Percentiles rank a stretch among this genome's conserved stretches.
These are phyloP conservation scores for Glycine tomentella DNA, from an alignment of 306 rosid species.

Conservation along the genomic window DNA sequence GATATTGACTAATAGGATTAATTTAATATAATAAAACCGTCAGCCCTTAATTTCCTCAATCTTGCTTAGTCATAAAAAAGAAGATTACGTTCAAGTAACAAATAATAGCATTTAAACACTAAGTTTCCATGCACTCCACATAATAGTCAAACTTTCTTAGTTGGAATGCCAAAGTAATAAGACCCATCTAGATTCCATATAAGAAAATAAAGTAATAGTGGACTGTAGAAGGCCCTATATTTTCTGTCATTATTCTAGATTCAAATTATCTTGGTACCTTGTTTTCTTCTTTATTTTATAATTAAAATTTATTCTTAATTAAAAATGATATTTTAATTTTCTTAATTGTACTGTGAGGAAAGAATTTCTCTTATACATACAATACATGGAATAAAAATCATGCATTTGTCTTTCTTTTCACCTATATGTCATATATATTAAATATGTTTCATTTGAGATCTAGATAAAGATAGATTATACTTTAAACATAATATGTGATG, in stretches of 20 bases:
- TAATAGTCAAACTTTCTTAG: conserved; percentile 43
- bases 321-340: no score
- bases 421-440: no score
- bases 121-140: neutral
- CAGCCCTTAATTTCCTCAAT: neutral
- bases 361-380: no score
- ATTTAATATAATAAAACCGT: conserved; percentile 19
- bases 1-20: conserved; percentile 24
- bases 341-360: no score
- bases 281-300: neutral
- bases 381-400: no score
- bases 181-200: conserved; percentile 44
- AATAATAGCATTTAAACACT: neutral
- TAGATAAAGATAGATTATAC: no score
- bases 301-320: neutral
- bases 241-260: conserved; percentile 9
- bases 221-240: conserved; percentile 12
- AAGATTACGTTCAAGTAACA: conserved; percentile 17
- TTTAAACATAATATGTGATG: no score
- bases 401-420: no score
- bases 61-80: neutral
- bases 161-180: conserved; percentile 34
- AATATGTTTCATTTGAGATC: no score
- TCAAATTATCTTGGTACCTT: neutral
- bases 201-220: conserved; percentile 1